Base-by-base conservation (phyloP, 1,284 basidiomycete species). In the Peniophora sp. region DNA sequence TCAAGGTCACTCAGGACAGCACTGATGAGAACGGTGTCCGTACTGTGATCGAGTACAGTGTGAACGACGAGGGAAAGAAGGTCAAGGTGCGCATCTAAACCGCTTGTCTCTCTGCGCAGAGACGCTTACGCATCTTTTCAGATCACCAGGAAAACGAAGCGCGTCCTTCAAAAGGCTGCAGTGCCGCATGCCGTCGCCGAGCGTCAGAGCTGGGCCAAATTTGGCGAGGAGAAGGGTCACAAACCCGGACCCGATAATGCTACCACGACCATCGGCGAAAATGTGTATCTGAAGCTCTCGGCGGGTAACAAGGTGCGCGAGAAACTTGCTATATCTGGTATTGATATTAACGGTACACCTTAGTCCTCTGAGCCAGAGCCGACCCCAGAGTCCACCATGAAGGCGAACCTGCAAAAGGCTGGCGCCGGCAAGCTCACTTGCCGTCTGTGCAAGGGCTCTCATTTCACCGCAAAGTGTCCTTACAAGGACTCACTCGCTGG, bases 401-500 rank as follows among this genome's bases (percentile, higher is more conserved):
- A 92, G 69, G 69, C 68, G 25, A 80, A 83, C 59, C 80, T 91
- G 24, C 81, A 70, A 8, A 79, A 78, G 54, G 76, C 79, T 2
- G 93, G 92, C 60, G 81, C 78, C 16, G 93, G 93, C 67, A 92
- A 93, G 63, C 92, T 99, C 56, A 74, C 81, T 49, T 99, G 96
- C 78, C 83, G 97, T 61, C 72, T 97, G 53, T 99, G 97, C 74
- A 93, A 96, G 67, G 96, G 96, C 52, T 90, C 90, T 59, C 97
- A 99, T 73, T 99, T 95, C 70, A 99, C 97, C 11, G 89, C 94
- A 55, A 94, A 95, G 69, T 99, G 97, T 79, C 97, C 97, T 11
- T 97, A 97, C 81, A 97, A 94, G 70, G 95, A 98, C 60, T 90
- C 91, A 19, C 81, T 92, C 11, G 81, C 88, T 19, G 91, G 88